Conservation (phyloP, 2,329 filamentous ascomycete species). For the Penicillium aurantiogriseum region DNA sequence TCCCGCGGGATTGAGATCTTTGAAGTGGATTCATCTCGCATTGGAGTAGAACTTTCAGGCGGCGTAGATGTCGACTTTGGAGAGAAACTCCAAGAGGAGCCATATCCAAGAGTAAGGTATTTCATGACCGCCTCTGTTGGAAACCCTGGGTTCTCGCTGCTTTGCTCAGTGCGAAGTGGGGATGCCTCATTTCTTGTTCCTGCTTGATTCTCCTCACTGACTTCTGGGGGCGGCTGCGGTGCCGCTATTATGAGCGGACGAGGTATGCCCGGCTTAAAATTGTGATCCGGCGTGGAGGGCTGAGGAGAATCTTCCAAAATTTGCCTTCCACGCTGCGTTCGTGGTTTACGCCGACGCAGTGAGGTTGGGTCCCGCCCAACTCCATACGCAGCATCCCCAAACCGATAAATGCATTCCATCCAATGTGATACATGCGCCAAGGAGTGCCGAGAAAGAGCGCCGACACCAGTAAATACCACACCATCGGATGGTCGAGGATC, state of each 20-base stretch:
- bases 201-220: conserved; percentile 11
- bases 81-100: conserved; percentile 47
- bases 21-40: conserved; percentile 16
- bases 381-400: conserved; percentile 82
- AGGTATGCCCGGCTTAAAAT: conserved; percentile 43
- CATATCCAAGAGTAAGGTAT: conserved; percentile 51
- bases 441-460: conserved; percentile 68
- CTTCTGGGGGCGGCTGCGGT: conserved; percentile 17
- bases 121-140: conserved; percentile 49
- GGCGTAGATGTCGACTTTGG: conserved; percentile 29
- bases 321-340: conserved; percentile 31
- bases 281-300: conserved; percentile 22
- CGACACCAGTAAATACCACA: conserved; percentile 79
- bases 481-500: conserved; percentile 73
- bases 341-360: conserved; percentile 50
- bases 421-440: conserved; percentile 73
- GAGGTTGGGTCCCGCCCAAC: conserved; percentile 75
- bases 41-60: conserved; percentile 28
- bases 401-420: conserved; percentile 84
- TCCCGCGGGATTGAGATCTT: background rate
- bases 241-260: conserved; percentile 41
- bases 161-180: conserved; percentile 19
- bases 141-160: conserved; percentile 32
- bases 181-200: conserved; percentile 18
- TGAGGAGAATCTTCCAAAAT: conserved; percentile 16